Conservation (phyloP, 352 stramenopile species). For the Globisporangium uncinulatum region DNA sequence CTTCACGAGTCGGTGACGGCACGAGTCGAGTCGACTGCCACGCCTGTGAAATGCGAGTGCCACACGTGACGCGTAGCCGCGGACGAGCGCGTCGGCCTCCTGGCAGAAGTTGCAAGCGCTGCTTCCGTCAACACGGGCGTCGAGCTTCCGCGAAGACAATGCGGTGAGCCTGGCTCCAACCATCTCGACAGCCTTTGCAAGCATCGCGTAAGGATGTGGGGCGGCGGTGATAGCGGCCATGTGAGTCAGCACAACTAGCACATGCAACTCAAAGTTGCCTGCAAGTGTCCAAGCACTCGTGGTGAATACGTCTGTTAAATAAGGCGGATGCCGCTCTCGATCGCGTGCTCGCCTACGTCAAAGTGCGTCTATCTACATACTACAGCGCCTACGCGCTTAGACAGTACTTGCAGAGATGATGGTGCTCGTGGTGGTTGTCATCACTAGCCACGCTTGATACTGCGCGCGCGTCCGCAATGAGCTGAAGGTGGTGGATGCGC, state of each 20-base stretch:
- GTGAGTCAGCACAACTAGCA: too few relatives aligned
- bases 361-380: background rate
- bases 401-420: background rate
- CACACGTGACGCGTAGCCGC: background rate
- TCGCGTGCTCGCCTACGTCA: background rate
- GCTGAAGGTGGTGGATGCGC: constrained; percentile 60
- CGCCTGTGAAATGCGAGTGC: background rate
- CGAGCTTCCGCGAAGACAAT: too few relatives aligned
- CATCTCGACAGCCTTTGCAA: too few relatives aligned
- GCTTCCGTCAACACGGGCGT: too few relatives aligned
- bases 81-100: too few relatives aligned
- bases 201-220: too few relatives aligned
- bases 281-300: too few relatives aligned
- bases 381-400: background rate
- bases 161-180: too few relatives aligned
- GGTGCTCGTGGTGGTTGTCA: background rate
- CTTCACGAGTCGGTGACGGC: background rate
- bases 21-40: too few relatives aligned
- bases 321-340: background rate
- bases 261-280: too few relatives aligned
- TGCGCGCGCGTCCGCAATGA: constrained; percentile 21
- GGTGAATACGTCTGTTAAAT: background rate
- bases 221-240: too few relatives aligned
- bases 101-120: too few relatives aligned
- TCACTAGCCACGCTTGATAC: background rate